phyloP scores from a whole-genome alignment of 169 alveolate species.

The Plasmodium gonderi region DNA sequence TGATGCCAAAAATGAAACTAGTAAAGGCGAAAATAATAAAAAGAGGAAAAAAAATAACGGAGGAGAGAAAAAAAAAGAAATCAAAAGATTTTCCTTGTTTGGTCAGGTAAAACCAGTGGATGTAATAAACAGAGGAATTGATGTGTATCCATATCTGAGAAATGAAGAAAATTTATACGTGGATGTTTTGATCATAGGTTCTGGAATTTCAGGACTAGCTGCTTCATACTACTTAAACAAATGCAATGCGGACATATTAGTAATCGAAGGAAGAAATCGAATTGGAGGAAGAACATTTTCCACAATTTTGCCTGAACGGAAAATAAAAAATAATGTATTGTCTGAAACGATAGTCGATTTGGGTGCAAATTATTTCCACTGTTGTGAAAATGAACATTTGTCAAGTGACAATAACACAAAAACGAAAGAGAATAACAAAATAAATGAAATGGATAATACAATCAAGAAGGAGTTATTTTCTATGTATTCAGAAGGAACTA shows the following conservation, averaged over 20 bases:
- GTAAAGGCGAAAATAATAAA: background rate
- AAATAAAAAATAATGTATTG: constrained; percentile 32
- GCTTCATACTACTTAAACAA: constrained; percentile 81
- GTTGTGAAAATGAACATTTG: constrained; percentile 74
- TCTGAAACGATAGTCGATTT: constrained; percentile 78
- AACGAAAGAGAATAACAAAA: background rate
- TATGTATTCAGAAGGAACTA: background rate
- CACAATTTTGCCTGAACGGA: constrained; percentile 74
- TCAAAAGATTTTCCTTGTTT: constrained; percentile 44
- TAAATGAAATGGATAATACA: background rate
- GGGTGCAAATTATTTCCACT: constrained; percentile 86
- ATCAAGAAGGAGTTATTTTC: background rate
- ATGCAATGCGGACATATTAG: constrained; percentile 74
- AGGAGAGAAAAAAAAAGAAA: background rate
- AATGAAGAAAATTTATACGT: constrained; percentile 29
- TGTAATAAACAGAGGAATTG: constrained; percentile 44
- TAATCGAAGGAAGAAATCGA: constrained; percentile 83
- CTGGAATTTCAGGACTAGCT: constrained; percentile 84
- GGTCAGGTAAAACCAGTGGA: constrained; percentile 71
- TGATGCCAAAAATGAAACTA: background rate
- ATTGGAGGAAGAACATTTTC: constrained; percentile 85
- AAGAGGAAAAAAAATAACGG: background rate
- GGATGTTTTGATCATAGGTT: constrained; percentile 85
- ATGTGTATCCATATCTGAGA: constrained; percentile 8
- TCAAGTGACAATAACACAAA: background rate